These are phyloP conservation scores for Cryptococcus maquisensis DNA, from an alignment of 1,284 basidiomycete species.

Conservation along the genomic window DNA sequence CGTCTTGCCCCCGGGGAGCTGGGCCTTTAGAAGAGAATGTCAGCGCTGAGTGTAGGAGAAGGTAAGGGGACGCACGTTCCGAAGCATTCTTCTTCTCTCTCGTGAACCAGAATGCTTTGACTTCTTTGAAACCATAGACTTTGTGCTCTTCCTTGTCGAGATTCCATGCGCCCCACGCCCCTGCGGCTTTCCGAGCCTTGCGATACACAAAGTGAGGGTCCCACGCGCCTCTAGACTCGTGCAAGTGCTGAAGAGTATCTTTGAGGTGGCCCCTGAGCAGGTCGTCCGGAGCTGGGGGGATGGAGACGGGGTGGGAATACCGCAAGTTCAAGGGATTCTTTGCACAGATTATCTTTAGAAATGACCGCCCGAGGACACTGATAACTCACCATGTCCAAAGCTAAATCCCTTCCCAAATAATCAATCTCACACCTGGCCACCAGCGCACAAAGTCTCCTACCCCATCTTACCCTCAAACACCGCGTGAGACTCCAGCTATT, in stretches of 20 bases:
- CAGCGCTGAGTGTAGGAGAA: neutral
- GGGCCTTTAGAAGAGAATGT: slow-evolving; percentile 1
- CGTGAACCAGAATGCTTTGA: slow-evolving; percentile 41
- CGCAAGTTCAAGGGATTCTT: slow-evolving; percentile 28
- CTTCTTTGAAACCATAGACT: slow-evolving; percentile 29
- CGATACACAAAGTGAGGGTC: slow-evolving; percentile 31
- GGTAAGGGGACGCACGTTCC: slow-evolving; percentile 12
- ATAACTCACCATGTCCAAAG: slow-evolving; percentile 27
- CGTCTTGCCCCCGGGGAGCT: slow-evolving; percentile 17
- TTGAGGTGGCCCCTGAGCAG: slow-evolving; percentile 35
- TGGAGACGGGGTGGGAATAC: slow-evolving; percentile 34
- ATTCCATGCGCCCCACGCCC: slow-evolving; percentile 32
- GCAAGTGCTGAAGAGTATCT: slow-evolving; percentile 21
- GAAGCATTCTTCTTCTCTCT: slow-evolving; percentile 26
- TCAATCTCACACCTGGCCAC: slow-evolving; percentile 44
- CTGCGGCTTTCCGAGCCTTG: neutral
- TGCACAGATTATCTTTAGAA: neutral
- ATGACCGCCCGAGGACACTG: neutral
- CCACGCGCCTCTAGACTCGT: slow-evolving; percentile 31
- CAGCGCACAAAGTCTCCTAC: slow-evolving; percentile 28
- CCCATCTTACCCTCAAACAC: slow-evolving; percentile 37
- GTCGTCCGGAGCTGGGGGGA: slow-evolving; percentile 27
- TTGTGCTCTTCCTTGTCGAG: slow-evolving; percentile 3
- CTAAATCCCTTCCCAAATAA: slow-evolving; percentile 37
- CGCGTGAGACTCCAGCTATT: slow-evolving; percentile 32